Conservation (phyloP, 2,329 filamentous ascomycete genomes). For the Tetracladium maxilliforme region DNA sequence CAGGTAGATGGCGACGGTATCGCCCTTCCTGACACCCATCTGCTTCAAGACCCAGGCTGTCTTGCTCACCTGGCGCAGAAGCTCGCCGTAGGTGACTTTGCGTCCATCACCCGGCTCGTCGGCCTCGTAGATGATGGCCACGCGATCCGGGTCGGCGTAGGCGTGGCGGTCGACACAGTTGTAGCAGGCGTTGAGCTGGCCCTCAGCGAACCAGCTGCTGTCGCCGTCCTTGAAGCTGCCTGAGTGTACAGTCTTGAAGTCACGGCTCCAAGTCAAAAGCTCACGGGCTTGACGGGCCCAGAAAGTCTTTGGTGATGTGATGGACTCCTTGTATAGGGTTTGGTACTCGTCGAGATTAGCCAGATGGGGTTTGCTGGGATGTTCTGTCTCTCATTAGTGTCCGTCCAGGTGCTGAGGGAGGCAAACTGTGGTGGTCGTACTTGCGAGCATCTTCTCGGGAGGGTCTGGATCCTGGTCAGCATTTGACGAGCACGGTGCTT, state of each 20-base stretch:
- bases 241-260: slow-evolving; percentile 78
- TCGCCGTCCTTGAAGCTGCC: slow-evolving; percentile 71
- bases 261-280: slow-evolving; percentile 75
- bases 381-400: slow-evolving; percentile 29
- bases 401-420: slow-evolving; percentile 1
- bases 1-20: slow-evolving; percentile 92
- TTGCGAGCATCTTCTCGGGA: slow-evolving; percentile 51
- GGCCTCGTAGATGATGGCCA: slow-evolving; percentile 97
- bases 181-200: slow-evolving; percentile 86
- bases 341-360: slow-evolving; percentile 54
- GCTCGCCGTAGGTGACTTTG: slow-evolving; percentile 82
- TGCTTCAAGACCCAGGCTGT: slow-evolving; percentile 80
- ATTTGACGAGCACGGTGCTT: slow-evolving; percentile 11
- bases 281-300: slow-evolving; percentile 80
- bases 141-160: slow-evolving; percentile 82
- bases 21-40: slow-evolving; percentile 93
- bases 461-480: slow-evolving; percentile 30
- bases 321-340: slow-evolving; percentile 66
- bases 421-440: slow-evolving; percentile 26
- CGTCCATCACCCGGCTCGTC: slow-evolving; percentile 82
- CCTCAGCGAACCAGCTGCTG: slow-evolving; percentile 88
- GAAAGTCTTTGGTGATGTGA: slow-evolving; percentile 77
- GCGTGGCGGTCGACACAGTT: slow-evolving; percentile 97
- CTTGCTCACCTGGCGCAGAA: slow-evolving; percentile 80
- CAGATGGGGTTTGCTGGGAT: slow-evolving; percentile 55